Base-by-base conservation (phyloP, 306 rosid species). In the Pachyrhizus erosus region DNA sequence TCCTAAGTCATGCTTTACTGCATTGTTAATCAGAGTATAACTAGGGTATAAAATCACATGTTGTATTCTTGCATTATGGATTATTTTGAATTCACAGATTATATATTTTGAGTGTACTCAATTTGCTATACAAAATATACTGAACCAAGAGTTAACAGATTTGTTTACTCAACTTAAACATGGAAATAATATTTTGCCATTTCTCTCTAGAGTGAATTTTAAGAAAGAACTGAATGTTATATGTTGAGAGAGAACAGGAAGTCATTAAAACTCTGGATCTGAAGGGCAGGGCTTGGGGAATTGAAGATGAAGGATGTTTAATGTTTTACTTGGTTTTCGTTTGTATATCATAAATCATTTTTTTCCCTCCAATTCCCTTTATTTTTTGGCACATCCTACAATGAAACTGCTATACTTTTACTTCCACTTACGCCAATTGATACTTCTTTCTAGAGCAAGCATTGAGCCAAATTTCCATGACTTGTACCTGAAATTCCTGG, bases 401-500 rank as follows among this genome's bases (percentile, higher is more conserved):
- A 14, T 7, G 31, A 27, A 26, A 20, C 6, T 24, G 18, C 31
- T 37, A 49, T 75, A 37, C 20, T 72, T 52, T 13, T 42, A 26
- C 64, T 27, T 64, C 15, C n/a, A 12, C 70, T 46, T 58, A 26
- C 75, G 68, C 60, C 34, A 40, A 26, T 26, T 67, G 29, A 20
- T 61, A 29, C 26, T 68, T 80, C 48, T 77, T 87, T 78, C 40
- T 90, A 96, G 99, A 88, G 98, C 98, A 69, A 96, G 99, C 89
- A 96, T 96, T 70, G 99, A 96, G 91, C 98, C 91, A 3, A 96
- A 96, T 90, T 96, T 94, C 83, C 99, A 96, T 75, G 99, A 96
- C 86, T 57, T 89, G 87, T 96, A 96, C 89, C 87, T 94, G 90
- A 96, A 92, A 85, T 94, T 96, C 83, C 83, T 96, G 65, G 99